phyloP scores from a whole-genome alignment of 1,284 basidiomycete species.

The Sanguinoderma infundibulare region DNA sequence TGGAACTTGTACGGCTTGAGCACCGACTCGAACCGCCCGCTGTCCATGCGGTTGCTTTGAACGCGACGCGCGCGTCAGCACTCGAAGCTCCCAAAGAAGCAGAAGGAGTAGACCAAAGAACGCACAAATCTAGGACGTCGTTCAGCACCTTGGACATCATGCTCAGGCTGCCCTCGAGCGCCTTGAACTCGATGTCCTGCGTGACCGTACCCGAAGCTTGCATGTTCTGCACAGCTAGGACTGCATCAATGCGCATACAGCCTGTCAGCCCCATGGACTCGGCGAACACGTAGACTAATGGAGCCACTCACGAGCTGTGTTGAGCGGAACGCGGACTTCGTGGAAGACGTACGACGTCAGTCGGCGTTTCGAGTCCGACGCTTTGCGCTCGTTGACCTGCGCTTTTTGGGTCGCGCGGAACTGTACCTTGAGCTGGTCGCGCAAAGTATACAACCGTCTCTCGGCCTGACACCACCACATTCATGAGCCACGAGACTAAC shows the following conservation, averaged over 20 bases:
- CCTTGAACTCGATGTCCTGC: constrained; percentile 80
- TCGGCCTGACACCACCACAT: constrained; percentile 50
- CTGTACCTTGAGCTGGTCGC: constrained; percentile 79
- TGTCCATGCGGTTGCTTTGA: constrained; percentile 69
- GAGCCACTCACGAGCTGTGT: constrained; percentile 82
- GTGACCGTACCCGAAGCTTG: constrained; percentile 70
- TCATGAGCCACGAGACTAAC: background rate
- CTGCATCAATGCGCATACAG: constrained; percentile 36
- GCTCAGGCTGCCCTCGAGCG: constrained; percentile 79
- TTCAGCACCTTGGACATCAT: constrained; percentile 96
- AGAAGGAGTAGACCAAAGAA: background rate
- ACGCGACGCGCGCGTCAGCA: constrained; percentile 3
- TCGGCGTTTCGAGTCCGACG: constrained; percentile 80
- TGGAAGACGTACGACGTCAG: constrained; percentile 67
- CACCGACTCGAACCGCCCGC: constrained; percentile 77
- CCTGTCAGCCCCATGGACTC: background rate
- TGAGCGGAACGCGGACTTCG: constrained; percentile 89
- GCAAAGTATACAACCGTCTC: constrained; percentile 62
- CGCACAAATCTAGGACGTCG: constrained; percentile 85
- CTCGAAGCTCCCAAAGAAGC: background rate
- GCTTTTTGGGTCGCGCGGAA: constrained; percentile 82
- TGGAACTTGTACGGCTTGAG: constrained; percentile 84
- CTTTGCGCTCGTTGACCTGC: constrained; percentile 82
- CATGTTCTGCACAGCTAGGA: constrained; percentile 90
- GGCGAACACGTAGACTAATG: background rate